phyloP scores from a whole-genome alignment of 73 alveolate genomes.

The Tetrahymena malaccensis region DNA sequence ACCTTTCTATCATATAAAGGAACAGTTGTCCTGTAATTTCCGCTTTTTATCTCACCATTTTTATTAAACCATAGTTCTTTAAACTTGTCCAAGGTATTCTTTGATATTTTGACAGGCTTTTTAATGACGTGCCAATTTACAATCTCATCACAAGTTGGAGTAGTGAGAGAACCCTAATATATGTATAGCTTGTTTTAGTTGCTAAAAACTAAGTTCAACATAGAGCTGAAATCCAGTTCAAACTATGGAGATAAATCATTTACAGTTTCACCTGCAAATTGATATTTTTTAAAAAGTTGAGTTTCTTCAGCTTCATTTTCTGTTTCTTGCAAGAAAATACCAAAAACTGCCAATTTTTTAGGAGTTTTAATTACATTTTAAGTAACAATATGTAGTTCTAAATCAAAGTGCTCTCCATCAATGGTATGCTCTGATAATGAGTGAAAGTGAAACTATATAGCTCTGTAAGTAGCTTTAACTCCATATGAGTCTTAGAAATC shows the following conservation, averaged over 20 bases:
- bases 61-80: background rate
- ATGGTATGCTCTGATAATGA: background rate
- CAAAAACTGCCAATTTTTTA: background rate
- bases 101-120: background rate
- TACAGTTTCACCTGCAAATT: background rate
- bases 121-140: background rate
- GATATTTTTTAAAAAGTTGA: background rate
- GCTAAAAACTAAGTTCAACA: background rate
- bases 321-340: background rate
- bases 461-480: background rate
- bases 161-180: background rate
- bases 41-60: background rate
- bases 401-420: background rate
- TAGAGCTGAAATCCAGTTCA: background rate
- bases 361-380: background rate
- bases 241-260: background rate
- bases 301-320: background rate
- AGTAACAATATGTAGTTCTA: background rate
- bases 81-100: background rate
- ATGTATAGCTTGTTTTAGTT: background rate
- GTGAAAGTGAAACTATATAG: background rate
- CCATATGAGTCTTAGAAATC: background rate
- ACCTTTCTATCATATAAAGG: background rate
- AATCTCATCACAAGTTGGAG: background rate
- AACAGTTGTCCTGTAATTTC: background rate